Base-by-base conservation (phyloP, 2,329 filamentous ascomycete species). In the Trichoderma simmonsii region DNA sequence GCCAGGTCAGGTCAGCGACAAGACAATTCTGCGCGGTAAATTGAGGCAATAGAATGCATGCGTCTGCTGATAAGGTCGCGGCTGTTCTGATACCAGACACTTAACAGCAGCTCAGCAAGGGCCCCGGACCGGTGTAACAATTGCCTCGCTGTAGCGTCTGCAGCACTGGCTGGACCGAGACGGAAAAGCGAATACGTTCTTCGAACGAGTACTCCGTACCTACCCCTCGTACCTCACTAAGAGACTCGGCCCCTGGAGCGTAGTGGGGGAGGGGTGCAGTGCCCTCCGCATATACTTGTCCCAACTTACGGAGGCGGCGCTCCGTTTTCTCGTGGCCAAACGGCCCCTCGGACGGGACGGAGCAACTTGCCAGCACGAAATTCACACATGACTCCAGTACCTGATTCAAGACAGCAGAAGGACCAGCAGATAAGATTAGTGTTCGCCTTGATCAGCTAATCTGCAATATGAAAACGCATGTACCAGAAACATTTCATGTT, bases 241-340 rank as follows among this genome's bases (percentile, higher is more conserved):
- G 48, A 54, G 54, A 43, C 4, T 7, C 24, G 21, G 30, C 36
- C 48, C 54, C 66, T 69, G 66, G 56, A 34, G 56, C 66, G 43
- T 66, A 61, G 56, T 69, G 66, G 66, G 56, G 66, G 57, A 62
- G 66, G 66, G 66, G 66, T 62, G 66, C 39, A 70, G 24, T 3
- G 12, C 64, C 21, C 51, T 67, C 64, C 64, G 34, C 56, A 68
- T 14, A 26, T 28, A 14, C 32, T 24, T 43, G 48, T 21, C 48
- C 30, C 28, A 21, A 36, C 30, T 56, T 56, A 61, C 56, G 56
- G 57, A 70, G 66, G 26, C 63, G 48, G 63, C 54, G 57, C 57
- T 70, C 39, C 57, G 57, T 61, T 70, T 70, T 18, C 9, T 36
- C 9, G 30, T 57, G 43, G 39, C 65, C 28, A 68, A 68, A 59